Conservation (phyloP, 345 rosid genomes). For the Murraya paniculata region DNA sequence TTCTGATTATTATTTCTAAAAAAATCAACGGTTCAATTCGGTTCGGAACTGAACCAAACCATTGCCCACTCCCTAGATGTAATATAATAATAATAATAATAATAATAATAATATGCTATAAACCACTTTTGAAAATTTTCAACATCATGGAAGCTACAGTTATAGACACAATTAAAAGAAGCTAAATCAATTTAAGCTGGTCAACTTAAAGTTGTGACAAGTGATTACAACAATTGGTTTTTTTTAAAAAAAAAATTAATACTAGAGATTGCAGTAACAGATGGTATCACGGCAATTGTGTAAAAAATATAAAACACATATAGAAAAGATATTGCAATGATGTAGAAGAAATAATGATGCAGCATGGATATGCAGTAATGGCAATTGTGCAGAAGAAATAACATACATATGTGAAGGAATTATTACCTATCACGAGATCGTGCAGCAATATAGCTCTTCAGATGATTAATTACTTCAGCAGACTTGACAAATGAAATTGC, state of each 20-base stretch:
- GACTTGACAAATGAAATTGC: conserved; percentile 99
- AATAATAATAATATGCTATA: neutral
- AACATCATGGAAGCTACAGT: neutral
- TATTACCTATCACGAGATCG: conserved; percentile 71
- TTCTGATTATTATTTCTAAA: too few relatives aligned
- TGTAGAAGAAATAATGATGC: neutral
- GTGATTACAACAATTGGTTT: neutral
- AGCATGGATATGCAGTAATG: neutral
- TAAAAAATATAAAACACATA: neutral
- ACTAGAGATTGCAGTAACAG: neutral
- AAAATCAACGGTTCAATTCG: too few relatives aligned
- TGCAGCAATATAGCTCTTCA: conserved; percentile 94
- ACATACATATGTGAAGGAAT: neutral
- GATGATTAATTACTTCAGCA: conserved; percentile 95
- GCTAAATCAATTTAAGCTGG: neutral
- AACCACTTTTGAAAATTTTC: neutral
- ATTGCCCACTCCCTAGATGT: neutral
- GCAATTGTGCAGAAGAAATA: neutral
- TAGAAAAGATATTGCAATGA: neutral
- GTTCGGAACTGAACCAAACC: too few relatives aligned
- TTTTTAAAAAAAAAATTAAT: neutral
- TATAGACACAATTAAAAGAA: neutral
- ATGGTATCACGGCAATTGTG: neutral
- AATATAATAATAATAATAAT: neutral
- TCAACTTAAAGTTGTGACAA: neutral